Percentiles rank a stretch among this genome's conserved stretches.
phyloP scores from a whole-genome alignment of 2,329 filamentous ascomycete species.

The Aotearoamyces nothofagi region DNA sequence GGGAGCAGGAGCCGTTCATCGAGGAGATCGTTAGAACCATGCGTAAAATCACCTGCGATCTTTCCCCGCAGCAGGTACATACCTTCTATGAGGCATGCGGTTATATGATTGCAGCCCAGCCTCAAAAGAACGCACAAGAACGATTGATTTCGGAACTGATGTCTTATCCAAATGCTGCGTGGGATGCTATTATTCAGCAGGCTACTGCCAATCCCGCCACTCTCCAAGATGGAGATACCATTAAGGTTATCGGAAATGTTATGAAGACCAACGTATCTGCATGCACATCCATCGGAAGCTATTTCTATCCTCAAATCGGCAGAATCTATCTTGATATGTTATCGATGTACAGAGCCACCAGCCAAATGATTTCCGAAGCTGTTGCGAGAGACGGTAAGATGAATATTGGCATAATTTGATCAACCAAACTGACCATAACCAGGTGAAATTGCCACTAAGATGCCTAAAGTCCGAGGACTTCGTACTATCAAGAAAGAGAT shows the following conservation, averaged over 20 bases:
- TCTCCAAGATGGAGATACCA: slow-evolving; percentile 83
- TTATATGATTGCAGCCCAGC: slow-evolving; percentile 97
- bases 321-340: slow-evolving; percentile 98
- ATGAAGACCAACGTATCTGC: slow-evolving; percentile 99
- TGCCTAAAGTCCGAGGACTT: slow-evolving; percentile 86
- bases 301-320: slow-evolving; percentile 96
- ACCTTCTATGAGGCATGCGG: slow-evolving; percentile 98
- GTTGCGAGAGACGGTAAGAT: slow-evolving; percentile 65
- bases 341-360: slow-evolving; percentile 97
- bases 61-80: slow-evolving; percentile 93
- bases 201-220: slow-evolving; percentile 76
- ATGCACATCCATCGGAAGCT: slow-evolving; percentile 87
- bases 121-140: slow-evolving; percentile 88
- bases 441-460: slow-evolving; percentile 91
- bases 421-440: slow-evolving; percentile 18
- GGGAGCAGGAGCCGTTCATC: slow-evolving; percentile 90
- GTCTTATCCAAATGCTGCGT: slow-evolving; percentile 83
- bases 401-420: background rate
- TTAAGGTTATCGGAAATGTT: slow-evolving; percentile 98
- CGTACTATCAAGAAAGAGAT: slow-evolving; percentile 99
- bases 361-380: slow-evolving; percentile 84
- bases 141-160: slow-evolving; percentile 82
- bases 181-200: slow-evolving; percentile 85
- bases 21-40: slow-evolving; percentile 96
- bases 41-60: slow-evolving; percentile 86